Evolutionary conservation across 202 grass and related monocot species (phyloP).

Genomic region (Eragrostis tef): DNA sequence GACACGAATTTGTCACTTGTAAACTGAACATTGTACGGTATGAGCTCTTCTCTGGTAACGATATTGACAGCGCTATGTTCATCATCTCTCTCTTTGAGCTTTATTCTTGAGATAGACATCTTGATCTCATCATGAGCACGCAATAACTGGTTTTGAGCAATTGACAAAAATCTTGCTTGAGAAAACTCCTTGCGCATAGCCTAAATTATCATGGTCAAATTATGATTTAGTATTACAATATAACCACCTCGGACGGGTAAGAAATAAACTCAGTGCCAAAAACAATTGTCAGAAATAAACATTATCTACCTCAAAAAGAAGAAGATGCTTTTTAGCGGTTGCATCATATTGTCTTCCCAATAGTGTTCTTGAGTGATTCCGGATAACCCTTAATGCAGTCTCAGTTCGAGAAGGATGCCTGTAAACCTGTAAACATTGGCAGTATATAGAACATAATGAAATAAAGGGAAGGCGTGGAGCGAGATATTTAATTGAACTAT

Average conservation of each 20-base stretch:
- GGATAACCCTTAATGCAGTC: constrained; percentile 74
- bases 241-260: constrained; percentile 2
- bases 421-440: constrained; percentile 58
- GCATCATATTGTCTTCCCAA: constrained; percentile 60
- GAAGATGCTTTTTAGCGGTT: constrained; percentile 75
- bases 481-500: neutral
- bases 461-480: too few species aligned
- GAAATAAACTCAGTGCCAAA: neutral
- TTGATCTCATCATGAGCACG: constrained; percentile 92
- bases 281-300: neutral
- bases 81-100: constrained; percentile 76
- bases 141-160: constrained; percentile 78
- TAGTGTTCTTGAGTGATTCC: constrained; percentile 68
- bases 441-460: constrained; percentile 38
- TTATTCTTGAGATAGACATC: constrained; percentile 82
- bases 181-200: constrained; percentile 75
- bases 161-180: constrained; percentile 83
- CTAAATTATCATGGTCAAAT: constrained; percentile 52
- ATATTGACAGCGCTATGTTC: constrained; percentile 71
- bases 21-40: constrained; percentile 78
- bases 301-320: constrained; percentile 85
- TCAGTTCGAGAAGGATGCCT: constrained; percentile 84
- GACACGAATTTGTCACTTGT: constrained; percentile 84
- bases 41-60: constrained; percentile 75
- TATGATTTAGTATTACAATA: constrained; percentile 3